Evolutionary conservation across 805 yeast genomes (phyloP), one percentile per base, ranked within the genome.

Genomic region (Metschnikowia henanensis): DNA sequence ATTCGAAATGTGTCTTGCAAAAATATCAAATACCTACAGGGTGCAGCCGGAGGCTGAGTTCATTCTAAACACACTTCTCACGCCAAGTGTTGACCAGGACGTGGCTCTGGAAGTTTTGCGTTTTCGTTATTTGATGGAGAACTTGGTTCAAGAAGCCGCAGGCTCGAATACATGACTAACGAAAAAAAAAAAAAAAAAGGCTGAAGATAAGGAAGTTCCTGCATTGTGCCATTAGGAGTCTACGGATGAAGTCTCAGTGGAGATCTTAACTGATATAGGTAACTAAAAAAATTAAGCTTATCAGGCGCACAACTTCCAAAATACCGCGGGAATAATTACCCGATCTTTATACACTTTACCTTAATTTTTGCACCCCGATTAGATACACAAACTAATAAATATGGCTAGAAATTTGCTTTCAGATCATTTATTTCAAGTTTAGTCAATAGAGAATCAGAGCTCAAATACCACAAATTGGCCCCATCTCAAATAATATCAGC

Each of bases 101-200:
- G 61, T 70, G 35, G 62, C 68, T 30, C 63, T 60, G 52, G 75
- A 71, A 48, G 60, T 70, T n/a, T 49, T 70, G 18, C 54, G 75
- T 15, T 57, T 66, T 17, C 53, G 61, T 22, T 60, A 62, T 13
- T 53, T 60, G 16, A 52, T 61, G 53, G 55, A 50, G 35, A 55
- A 45, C 28, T 45, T 58, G 39, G 32, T 20, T 25, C 32, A n/a
- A 37, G 19, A 25, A 22, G 5, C 17, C 36, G 36, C n/a, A n/a
- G n/a, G n/a, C n/a, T n/a, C n/a, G n/a, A n/a, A n/a, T n/a, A n/a
- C n/a, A n/a, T n/a, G n/a, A n/a, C n/a, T n/a, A n/a, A n/a, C n/a
- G n/a, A n/a, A n/a, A n/a, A n/a, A n/a, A n/a, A n/a, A n/a, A n/a
- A n/a, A n/a, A n/a, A n/a, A n/a, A n/a, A n/a, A n/a, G n/a, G n/a